A percentile compares a stretch with the other conserved stretches of the same genome.
phyloP scores from a whole-genome alignment of 2,329 filamentous ascomycete species.

The Fonsecaea pugnacius region DNA sequence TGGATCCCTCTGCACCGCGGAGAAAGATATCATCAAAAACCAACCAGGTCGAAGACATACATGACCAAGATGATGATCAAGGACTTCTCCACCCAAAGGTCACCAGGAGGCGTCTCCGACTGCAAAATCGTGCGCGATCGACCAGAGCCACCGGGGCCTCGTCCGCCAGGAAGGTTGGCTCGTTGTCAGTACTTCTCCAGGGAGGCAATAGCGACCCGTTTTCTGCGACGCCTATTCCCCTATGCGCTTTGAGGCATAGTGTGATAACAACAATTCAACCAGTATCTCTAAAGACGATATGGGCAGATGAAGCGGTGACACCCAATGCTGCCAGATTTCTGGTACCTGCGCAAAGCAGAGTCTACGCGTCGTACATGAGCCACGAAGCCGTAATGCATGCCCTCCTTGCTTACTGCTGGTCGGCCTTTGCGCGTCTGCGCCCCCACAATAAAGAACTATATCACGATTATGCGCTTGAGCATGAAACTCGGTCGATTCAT shows the following conservation, averaged over 20 bases:
- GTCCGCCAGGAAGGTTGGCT: no score
- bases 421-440: constrained; percentile 9
- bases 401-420: constrained; percentile 12
- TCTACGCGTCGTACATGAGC: constrained; percentile 4
- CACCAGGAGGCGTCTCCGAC: background rate
- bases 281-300: constrained; percentile 5
- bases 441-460: constrained; percentile 6
- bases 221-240: constrained; percentile 1
- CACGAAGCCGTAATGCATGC: constrained; percentile 8
- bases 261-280: background rate
- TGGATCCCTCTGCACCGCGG: background rate
- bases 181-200: background rate
- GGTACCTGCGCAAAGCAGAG: background rate
- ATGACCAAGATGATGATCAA: background rate
- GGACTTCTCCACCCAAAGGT: background rate
- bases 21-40: background rate
- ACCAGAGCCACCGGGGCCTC: background rate
- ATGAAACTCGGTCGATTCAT: background rate
- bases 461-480: constrained; percentile 1
- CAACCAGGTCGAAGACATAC: background rate
- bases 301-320: constrained; percentile 1
- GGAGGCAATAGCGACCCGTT: constrained; percentile 1
- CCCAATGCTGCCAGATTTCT: background rate
- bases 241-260: background rate
- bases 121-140: background rate